Conservation (phyloP, 179 eudicot species). For the Silene coronaria region DNA sequence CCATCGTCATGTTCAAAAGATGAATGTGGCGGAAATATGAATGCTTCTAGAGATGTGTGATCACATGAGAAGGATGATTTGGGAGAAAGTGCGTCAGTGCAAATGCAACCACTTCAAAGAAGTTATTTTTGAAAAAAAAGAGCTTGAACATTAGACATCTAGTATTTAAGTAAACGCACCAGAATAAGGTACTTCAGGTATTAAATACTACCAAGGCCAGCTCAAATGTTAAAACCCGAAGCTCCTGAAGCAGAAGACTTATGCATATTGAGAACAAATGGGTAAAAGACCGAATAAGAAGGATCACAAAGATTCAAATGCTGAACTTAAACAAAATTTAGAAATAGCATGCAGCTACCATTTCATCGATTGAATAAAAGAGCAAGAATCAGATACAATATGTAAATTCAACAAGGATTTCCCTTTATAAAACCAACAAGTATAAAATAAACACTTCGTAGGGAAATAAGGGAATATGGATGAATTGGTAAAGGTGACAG, state of each 20-base stretch:
- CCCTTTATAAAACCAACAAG: too few species aligned
- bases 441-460: too few species aligned
- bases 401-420: too few species aligned
- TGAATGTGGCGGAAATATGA: neutral
- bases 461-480: too few species aligned
- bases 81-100: neutral
- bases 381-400: too few species aligned
- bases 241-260: constrained; percentile 41
- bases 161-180: constrained; percentile 38
- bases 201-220: constrained; percentile 67
- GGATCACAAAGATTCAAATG: too few species aligned
- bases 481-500: too few species aligned
- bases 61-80: neutral
- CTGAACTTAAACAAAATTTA: neutral
- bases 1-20: neutral
- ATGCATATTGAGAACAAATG: constrained; percentile 39
- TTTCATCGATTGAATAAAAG: neutral
- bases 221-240: constrained; percentile 43
- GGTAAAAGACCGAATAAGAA: too few species aligned
- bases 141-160: constrained; percentile 11
- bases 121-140: neutral
- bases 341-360: neutral
- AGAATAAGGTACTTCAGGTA: constrained; percentile 79
- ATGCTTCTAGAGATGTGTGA: neutral
- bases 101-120: neutral